Conservation (phyloP, 441 rosid species). For the Populus trichocarpa region DNA sequence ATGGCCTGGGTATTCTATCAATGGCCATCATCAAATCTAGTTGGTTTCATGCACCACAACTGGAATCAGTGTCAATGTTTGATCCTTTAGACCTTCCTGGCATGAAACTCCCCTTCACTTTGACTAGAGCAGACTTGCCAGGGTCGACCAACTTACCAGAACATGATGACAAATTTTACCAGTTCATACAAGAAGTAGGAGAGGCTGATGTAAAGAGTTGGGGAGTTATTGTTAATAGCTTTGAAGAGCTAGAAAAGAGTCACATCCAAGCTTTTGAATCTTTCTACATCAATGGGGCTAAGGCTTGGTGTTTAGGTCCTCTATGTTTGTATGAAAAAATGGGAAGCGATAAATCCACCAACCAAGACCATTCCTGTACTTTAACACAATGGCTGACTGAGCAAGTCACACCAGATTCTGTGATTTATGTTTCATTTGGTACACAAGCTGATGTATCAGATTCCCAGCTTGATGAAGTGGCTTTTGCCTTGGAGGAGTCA, state of each 20-base stretch:
- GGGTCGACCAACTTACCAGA: neutral
- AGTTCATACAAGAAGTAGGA: slow-evolving; percentile 11
- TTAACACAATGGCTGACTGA: neutral
- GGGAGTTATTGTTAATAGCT: slow-evolving; percentile 34
- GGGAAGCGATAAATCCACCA: neutral
- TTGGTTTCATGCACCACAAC: slow-evolving; percentile 3
- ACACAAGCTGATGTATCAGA: neutral
- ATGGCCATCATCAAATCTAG: slow-evolving; percentile 14
- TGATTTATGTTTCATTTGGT: neutral
- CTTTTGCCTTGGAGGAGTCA: neutral
- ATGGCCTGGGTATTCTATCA: slow-evolving; percentile 34
- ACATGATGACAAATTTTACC: neutral
- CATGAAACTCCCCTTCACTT: slow-evolving; percentile 15
- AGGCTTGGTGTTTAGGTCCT: slow-evolving; percentile 38
- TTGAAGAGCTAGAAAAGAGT: slow-evolving; percentile 29
- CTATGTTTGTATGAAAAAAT: slow-evolving; percentile 10
- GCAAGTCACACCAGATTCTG: neutral
- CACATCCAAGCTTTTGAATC: slow-evolving; percentile 11
- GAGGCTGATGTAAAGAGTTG: slow-evolving; percentile 28
- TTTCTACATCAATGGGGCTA: slow-evolving; percentile 1
- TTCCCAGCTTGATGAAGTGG: neutral
- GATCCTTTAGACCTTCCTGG: slow-evolving; percentile 15
- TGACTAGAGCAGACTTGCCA: slow-evolving; percentile 21
- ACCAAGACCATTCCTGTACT: neutral
- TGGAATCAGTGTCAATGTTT: neutral